These are phyloP conservation scores for Tolypocladium guangdongense DNA, from an alignment of 2,329 filamentous ascomycete species.

Conservation along the genomic window DNA sequence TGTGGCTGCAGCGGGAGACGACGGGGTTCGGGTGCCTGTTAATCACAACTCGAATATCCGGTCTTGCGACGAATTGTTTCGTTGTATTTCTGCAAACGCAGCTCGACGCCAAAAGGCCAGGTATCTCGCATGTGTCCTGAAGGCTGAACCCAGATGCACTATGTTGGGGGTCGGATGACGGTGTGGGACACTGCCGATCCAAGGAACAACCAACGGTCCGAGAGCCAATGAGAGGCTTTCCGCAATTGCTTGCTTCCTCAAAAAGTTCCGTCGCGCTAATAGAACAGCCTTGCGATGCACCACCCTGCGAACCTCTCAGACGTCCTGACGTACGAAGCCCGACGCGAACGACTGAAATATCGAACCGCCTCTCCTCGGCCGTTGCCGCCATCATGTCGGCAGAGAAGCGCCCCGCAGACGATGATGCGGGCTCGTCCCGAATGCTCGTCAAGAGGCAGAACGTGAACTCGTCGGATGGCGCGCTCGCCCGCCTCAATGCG, in stretches of 20 bases:
- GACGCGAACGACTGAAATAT: background rate
- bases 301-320: background rate
- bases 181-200: background rate
- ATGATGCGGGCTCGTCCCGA: conserved; percentile 68
- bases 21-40: background rate
- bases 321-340: background rate
- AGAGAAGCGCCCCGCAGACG: conserved; percentile 85
- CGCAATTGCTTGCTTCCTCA: background rate
- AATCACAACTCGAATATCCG: background rate
- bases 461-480: conserved; percentile 35
- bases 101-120: background rate
- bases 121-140: background rate
- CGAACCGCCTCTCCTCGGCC: background rate
- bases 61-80: background rate
- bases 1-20: background rate
- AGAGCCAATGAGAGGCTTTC: conserved; percentile 14
- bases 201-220: conserved; percentile 27
- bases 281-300: background rate
- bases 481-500: conserved; percentile 40
- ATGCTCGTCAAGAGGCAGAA: conserved; percentile 87
- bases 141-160: background rate
- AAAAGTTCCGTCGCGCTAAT: conserved; percentile 2
- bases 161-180: background rate
- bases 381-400: conserved; percentile 55
- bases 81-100: background rate